Evolutionary conservation across 139 green algal species (phyloP).

Genomic region (Chlorella sp.): DNA sequence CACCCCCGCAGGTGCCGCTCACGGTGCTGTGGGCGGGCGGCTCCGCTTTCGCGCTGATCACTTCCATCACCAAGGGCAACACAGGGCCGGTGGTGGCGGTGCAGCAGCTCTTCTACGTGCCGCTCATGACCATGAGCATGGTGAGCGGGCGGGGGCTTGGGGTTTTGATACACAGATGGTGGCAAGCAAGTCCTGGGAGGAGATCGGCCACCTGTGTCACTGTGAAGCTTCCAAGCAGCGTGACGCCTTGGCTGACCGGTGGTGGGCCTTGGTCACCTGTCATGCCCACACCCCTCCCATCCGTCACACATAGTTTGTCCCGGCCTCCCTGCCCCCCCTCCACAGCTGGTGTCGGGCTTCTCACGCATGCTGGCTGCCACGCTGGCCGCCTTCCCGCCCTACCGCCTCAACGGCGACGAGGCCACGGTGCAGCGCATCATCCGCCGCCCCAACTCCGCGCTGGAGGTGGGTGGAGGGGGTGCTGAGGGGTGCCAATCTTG

Average conservation of each 20-base stretch:
- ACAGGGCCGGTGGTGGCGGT: constrained; percentile 51
- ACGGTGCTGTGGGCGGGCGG: constrained; percentile 81
- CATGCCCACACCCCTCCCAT: too few relatives aligned
- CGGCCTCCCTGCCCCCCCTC: too few relatives aligned
- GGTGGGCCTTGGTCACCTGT: too few relatives aligned
- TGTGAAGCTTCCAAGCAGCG: too few relatives aligned
- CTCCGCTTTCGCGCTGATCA: constrained; percentile 65
- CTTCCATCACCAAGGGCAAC: constrained; percentile 61
- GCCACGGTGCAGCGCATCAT: constrained; percentile 66
- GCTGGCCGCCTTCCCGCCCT: constrained; percentile 71
- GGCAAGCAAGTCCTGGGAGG: too few relatives aligned
- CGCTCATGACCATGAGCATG: constrained; percentile 60
- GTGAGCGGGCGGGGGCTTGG: constrained; percentile 21
- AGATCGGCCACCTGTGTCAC: too few relatives aligned
- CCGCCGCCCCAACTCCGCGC: constrained; percentile 64
- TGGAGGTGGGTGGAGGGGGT: constrained; percentile 47
- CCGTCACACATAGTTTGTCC: too few relatives aligned
- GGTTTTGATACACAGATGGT: too few relatives aligned
- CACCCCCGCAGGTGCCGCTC: constrained; percentile 51
- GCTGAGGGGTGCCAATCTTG: too few relatives aligned
- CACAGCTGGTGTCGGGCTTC: constrained; percentile 71
- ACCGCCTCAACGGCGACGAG: constrained; percentile 68
- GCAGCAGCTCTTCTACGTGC: constrained; percentile 71
- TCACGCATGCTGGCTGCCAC: constrained; percentile 65
- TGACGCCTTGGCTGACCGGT: too few relatives aligned